Evolutionary conservation across 179 eudicot genomes (phyloP), one percentile per base, ranked within the genome.

Genomic region (Spergularia azorica): DNA sequence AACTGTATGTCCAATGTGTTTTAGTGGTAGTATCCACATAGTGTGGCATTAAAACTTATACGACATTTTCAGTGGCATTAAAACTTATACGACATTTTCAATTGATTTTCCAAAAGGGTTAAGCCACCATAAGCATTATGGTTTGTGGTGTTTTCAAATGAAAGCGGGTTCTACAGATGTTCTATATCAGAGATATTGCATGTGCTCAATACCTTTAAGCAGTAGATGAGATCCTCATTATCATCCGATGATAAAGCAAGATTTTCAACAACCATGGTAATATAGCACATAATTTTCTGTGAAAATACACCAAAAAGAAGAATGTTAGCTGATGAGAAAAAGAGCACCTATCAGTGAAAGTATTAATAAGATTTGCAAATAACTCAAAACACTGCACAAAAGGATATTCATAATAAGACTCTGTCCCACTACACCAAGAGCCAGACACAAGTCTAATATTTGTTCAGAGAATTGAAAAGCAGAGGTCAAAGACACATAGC

Each of bases 221-320:
- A 94, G 82, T 88, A 94, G 84, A 96, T 74, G 77, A 96, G 91
- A 87, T 94, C 99, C 80, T 92, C 98, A 82, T 96, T 96, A 58
- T 94, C 86, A 82, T 88, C 88, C 17, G 93, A 88, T 72, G 99
- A 91, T 65, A 96, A 89, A 51, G 94, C 91, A 72, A 94, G 98
- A 83, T 96, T 96, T 86, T 96, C 99, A 73, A 92, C 81, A 80
- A 90, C 89, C 81, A 96, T 89, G 71, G 93, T 78, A 81, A 96
- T 94, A 92, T 90, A 92, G 87, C 86, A 87, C 91, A 96, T 96
- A 66, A 94, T 84, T 90, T 89, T 94, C 98, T 96, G 98, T 83
- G 77, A 54, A 72, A 76, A 76, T 72, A 73, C 67, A 82, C 9
- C 9, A 70, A 63, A 38, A 79, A 10, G 76, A 55, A 17, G 38